phyloP scores from a whole-genome alignment of 1,139 yeast genomes.

The Geotrichum candidum region DNA sequence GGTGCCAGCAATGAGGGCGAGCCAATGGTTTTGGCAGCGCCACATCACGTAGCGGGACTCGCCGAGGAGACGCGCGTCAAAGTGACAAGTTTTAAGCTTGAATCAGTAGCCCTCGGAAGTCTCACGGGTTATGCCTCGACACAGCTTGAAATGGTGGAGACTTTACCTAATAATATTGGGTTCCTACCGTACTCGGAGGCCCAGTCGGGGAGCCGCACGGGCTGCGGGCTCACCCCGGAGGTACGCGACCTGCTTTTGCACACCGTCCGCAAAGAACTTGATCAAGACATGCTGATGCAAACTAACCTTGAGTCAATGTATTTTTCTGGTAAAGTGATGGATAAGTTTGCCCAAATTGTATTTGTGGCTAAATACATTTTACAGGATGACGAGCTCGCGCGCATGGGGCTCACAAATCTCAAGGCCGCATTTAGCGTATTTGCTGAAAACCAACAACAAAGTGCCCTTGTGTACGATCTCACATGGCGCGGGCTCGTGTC shows the following conservation, averaged over 20 bases:
- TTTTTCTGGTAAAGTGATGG: slow-evolving; percentile 55
- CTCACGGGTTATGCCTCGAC: slow-evolving; percentile 57
- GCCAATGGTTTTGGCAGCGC: slow-evolving; percentile 59
- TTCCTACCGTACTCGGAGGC: slow-evolving; percentile 56
- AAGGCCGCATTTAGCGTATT: slow-evolving; percentile 51
- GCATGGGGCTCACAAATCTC: slow-evolving; percentile 43
- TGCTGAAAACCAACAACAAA: slow-evolving; percentile 46
- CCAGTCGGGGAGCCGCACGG: slow-evolving; percentile 40
- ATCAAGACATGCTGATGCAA: slow-evolving; percentile 50
- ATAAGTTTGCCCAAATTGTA: slow-evolving; percentile 67
- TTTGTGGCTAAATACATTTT: slow-evolving; percentile 58
- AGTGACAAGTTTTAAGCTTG: slow-evolving; percentile 52
- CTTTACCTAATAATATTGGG: slow-evolving; percentile 44
- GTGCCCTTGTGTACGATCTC: slow-evolving; percentile 65
- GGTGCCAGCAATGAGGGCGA: slow-evolving; percentile 51
- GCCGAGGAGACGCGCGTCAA: slow-evolving; percentile 53
- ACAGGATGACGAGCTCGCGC: slow-evolving; percentile 47
- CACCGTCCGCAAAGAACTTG: slow-evolving; percentile 55
- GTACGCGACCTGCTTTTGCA: slow-evolving; percentile 52
- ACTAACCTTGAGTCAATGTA: slow-evolving; percentile 51
- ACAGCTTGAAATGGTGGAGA: slow-evolving; percentile 46
- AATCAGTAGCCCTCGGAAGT: slow-evolving; percentile 60
- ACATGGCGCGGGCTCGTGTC: slow-evolving; percentile 62
- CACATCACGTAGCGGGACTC: slow-evolving; percentile 61
- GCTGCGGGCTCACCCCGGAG: slow-evolving; percentile 49